Evolutionary conservation across 2,329 filamentous ascomycete genomes (phyloP), one percentile per base, ranked within the genome.

Genomic region (Arthrobotrys musiformis): DNA sequence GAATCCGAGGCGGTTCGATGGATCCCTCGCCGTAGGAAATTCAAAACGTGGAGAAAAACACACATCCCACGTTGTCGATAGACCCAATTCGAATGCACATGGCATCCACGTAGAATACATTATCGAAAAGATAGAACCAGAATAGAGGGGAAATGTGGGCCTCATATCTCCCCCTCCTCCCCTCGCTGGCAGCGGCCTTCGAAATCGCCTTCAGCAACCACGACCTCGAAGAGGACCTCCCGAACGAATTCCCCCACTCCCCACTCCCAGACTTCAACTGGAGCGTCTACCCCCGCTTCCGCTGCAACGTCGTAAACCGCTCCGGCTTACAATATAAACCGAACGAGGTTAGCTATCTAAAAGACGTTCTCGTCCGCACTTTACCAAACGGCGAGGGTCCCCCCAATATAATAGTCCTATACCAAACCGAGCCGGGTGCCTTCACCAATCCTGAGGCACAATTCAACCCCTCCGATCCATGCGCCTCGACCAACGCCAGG

Each of bases 181-280:
- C 60, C 5, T 13, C 26, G 0, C 22, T 58, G 15, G 24, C 17
- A 5, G n/a, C n/a, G 1, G 40, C 61, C 30, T 74, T 61, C 28
- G 61, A 74, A 17, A 46, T 74, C 8, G 61, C 70, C 2, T 74
- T 74, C 70, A 52, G 15, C 9, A 52, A 17, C 17, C 9, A 30
- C 26, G 24, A 50, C 7, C 44, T 61, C 3, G 30, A 24, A 19
- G 6, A 67, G 2, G 58, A 60, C 22, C 28, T 61, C 8, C 42
- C 9, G 5, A 11, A n/a, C n/a, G n/a, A 50, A 8, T 52, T 40
- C 17, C 17, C 11, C 7, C 2, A 6, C 2, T 42, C 15, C 33
- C 61, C 15, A 52, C 61, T 24, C 61, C 50, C n/a, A 17, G 44
- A 42, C 8, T 74, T 17, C 30, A 30, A 50, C 42, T 74, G 17